Base-by-base conservation (phyloP, 345 rosid species). In the Brassica rapa region DNA sequence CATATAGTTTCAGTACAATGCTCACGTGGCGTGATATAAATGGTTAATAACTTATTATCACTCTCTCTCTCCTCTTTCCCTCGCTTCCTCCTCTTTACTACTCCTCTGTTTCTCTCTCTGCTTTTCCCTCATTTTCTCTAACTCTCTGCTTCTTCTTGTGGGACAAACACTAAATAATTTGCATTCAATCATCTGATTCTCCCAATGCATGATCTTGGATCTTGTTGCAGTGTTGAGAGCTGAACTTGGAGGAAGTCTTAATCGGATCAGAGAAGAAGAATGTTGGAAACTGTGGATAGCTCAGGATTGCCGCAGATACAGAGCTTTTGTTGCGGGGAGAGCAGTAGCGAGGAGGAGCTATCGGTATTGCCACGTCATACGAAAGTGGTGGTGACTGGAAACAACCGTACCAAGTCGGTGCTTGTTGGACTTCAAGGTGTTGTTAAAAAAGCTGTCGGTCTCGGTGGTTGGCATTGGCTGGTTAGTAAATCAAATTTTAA, bases 391-490 rank as follows among this genome's bases (percentile, higher is more conserved):
- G 98, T 94, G 37, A 94, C 97, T 8, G 98, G 98, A 39, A 94
- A 94, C 86, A 94, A 94, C 84, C 86, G 98, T 53, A 94, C 98
- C 6, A 94, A 94, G 74, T 94, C 97, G 65, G 98, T 94, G 68
- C 93, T 94, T 51, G 97, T 94, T 23, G 98, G 98, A 70, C 94
- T 94, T 66, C 90, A 86, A 70, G 98, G 98, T 21, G 98, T 94
- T 15, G 97, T 94, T 62, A 92, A 94, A 85, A 91, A 93, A 87
- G 98, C 98, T 68, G 96, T 93, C 62, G 98, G 97, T 43, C 94
- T 90, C 43, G 98, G 98, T 66, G 97, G 97, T 14, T 94, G 98
- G 98, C 97, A 94, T 86, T 94, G 98, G 98, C 97, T 94, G 86
- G 98, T 94, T 77, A 78, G 53, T 69, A 1, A 19, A 35, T 35